These are phyloP conservation scores for Aspergillus nomiae DNA, from an alignment of 2,329 filamentous ascomycete species.

Conservation along the genomic window DNA sequence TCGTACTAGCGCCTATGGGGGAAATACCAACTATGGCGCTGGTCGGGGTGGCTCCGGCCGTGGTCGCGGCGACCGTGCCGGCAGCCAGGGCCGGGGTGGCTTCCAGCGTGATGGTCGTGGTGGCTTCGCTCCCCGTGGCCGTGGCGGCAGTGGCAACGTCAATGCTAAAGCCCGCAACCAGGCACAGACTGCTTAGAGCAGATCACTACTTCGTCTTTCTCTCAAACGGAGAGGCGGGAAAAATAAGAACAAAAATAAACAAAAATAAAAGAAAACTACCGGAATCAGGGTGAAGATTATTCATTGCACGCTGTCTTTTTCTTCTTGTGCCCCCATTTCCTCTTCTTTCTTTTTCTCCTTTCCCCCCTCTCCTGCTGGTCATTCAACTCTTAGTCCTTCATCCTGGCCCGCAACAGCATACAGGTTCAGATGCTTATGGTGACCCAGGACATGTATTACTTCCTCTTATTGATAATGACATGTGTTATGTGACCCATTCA, in stretches of 20 bases:
- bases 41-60: conserved; percentile 66
- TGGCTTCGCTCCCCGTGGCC: conserved; percentile 64
- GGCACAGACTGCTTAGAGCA: conserved; percentile 44
- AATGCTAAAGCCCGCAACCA: conserved; percentile 50
- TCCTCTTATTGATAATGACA: conserved; percentile 41
- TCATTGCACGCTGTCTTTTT: conserved; percentile 6
- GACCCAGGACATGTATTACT: conserved; percentile 42
- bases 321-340: conserved; percentile 8
- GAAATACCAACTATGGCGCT: conserved; percentile 62
- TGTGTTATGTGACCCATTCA: conserved; percentile 40
- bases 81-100: conserved; percentile 65
- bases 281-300: conserved; percentile 1
- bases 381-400: conserved; percentile 25
- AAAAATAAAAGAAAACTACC: background rate
- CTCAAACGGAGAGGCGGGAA: background rate
- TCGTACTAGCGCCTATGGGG: conserved; percentile 70
- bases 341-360: conserved; percentile 9
- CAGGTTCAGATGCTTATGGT: conserved; percentile 20
- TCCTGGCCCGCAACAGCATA: conserved; percentile 23
- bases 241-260: conserved; percentile 3
- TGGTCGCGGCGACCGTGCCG: conserved; percentile 68
- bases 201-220: background rate
- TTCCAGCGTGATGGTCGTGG: conserved; percentile 72
- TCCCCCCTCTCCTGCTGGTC: conserved; percentile 13
- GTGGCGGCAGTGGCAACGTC: conserved; percentile 57